Evolutionary conservation across 164 flowering plant genomes (phyloP).

Genomic region (Kingdonia uniflora): DNA sequence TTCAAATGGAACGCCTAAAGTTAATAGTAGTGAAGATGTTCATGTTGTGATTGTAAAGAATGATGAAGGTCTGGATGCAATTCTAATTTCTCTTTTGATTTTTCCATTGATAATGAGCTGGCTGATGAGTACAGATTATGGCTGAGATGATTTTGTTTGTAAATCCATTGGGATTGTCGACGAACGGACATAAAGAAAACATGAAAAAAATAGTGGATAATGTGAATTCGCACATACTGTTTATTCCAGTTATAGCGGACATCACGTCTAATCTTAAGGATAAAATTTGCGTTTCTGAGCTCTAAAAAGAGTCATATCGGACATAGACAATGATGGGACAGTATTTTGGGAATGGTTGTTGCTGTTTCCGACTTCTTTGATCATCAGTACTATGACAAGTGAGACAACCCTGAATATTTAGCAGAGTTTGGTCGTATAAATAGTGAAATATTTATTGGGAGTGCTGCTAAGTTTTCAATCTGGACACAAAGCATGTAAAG

Average conservation of each 20-base stretch:
- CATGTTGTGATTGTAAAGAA: constrained; percentile 70
- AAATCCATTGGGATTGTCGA: constrained; percentile 94
- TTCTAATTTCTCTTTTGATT: constrained; percentile 86
- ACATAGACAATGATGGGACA: constrained; percentile 94
- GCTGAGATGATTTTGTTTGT: constrained; percentile 94
- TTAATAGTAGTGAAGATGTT: constrained; percentile 20
- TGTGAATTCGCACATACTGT: constrained; percentile 74
- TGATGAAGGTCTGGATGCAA: constrained; percentile 63
- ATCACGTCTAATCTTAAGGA: too few species aligned
- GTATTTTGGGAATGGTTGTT: constrained; percentile 84
- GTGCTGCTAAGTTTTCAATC: constrained; percentile 87
- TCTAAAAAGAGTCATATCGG: constrained; percentile 77
- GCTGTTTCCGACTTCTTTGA: constrained; percentile 98
- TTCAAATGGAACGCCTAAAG: constrained; percentile 27
- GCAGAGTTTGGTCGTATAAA: constrained; percentile 84
- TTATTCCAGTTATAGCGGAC: constrained; percentile 99
- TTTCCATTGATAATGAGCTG: constrained; percentile 84
- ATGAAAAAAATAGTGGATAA: constrained; percentile 73
- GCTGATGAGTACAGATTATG: constrained; percentile 95
- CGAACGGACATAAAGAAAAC: constrained; percentile 74
- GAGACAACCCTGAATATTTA: constrained; percentile 77
- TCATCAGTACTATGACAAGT: constrained; percentile 98
- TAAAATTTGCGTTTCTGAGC: too few species aligned
- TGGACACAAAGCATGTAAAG: constrained; percentile 91
- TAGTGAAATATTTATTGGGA: constrained; percentile 80